Base-by-base conservation (phyloP, 2,329 filamentous ascomycete species). In the Penicillium sp. region DNA sequence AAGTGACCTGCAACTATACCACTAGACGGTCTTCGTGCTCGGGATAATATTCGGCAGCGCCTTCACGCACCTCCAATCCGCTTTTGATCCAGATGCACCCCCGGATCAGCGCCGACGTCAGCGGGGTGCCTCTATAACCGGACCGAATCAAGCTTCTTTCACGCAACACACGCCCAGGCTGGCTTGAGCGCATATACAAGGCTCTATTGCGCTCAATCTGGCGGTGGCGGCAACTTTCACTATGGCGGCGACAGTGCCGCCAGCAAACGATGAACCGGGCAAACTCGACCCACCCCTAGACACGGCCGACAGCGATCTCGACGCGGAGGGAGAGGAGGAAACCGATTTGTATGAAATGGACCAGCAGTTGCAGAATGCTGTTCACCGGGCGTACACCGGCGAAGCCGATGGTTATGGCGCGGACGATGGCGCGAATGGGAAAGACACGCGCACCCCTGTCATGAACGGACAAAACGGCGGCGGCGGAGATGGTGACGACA, bases 291-390 rank as follows among this genome's bases (percentile, higher is more conserved):
- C 67, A 39, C 66, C 66, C 32, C 55, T 64, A 31, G 71, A 75
- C 50, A 55, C 68, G 55, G 63, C 69, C 42, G 74, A 75, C 54
- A 77, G 75, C 58, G 75, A 77, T 49, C 70, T 73, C 61, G 75
- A 77, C 55, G 75, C 75, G 18, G 75, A 77, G 54, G 75, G 75
- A n/a, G 74, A 77, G 55, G 74, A 77, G 45, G 73, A 75, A 50
- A 72, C 73, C 14, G 74, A 76, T 51, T 52, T 76, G 31, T 75
- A 75, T 50, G 67, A 69, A 43, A 71, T 71, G 70, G 71, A 75
- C 45, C 71, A 74, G 52, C 71, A 71, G 47, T 66, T 73, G 21
- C 71, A 74, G 58, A 66, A 72, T 54, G 71, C 71, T 7, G 72
- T 73, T 24, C 72, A 73, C 38, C 63, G 67, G 53, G 67, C 71